phyloP scores from a whole-genome alignment of 129 eudicot species.

The Logfia minima region DNA sequence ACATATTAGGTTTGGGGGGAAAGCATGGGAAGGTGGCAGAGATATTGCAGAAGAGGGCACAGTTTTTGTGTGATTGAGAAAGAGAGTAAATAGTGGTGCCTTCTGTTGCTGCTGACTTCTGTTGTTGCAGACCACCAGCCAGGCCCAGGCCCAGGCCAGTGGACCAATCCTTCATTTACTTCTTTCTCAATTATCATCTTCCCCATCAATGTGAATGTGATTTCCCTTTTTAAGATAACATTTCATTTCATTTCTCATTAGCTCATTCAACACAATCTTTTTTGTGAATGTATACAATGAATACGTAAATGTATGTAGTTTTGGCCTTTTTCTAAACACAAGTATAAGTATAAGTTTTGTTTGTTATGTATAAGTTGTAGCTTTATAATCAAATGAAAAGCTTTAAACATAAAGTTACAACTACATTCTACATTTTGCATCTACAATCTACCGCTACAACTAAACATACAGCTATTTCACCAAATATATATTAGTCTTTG shows the following conservation, averaged over 20 bases:
- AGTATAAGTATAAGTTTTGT: too few relatives aligned
- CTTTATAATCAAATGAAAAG: too few relatives aligned
- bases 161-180: slow-evolving; percentile 49
- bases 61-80: slow-evolving; percentile 46
- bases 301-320: too few relatives aligned
- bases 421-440: too few relatives aligned
- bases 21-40: slow-evolving; percentile 49
- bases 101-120: slow-evolving; percentile 16
- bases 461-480: too few relatives aligned
- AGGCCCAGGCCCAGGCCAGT: slow-evolving; percentile 12
- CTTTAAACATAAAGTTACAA: too few relatives aligned
- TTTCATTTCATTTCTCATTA: not conserved
- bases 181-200: slow-evolving; percentile 39
- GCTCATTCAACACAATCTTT: not conserved
- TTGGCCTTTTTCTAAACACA: too few relatives aligned
- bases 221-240: not conserved
- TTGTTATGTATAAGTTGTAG: too few relatives aligned
- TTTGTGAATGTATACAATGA: too few relatives aligned
- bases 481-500: too few relatives aligned
- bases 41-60: slow-evolving; percentile 38
- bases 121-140: not conserved
- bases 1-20: slow-evolving; percentile 37
- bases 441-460: too few relatives aligned
- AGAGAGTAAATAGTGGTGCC: slow-evolving; percentile 36
- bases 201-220: not conserved